A percentile compares a stretch with the other conserved stretches of the same genome.
Evolutionary conservation across 257 asterid species (phyloP).

Genomic region (Capsicum chinense): DNA sequence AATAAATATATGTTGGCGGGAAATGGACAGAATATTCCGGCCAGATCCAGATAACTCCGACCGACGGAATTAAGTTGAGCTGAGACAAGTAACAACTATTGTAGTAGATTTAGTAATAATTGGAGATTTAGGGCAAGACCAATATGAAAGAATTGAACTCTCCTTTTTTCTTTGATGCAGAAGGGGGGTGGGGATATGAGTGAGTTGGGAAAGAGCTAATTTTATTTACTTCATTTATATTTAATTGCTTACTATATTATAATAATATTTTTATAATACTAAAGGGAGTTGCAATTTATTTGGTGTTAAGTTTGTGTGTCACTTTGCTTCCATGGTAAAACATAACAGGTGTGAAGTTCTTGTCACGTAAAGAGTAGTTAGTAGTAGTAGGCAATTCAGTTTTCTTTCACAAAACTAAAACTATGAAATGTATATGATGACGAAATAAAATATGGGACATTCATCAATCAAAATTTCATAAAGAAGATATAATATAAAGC

Average conservation of each 20-base stretch:
- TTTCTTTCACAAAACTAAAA: not conserved
- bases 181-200: not conserved
- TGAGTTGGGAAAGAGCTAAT: not conserved
- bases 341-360: slow-evolving; percentile 1
- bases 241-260: not conserved
- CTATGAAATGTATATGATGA: too few species aligned
- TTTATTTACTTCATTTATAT: not conserved
- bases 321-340: slow-evolving; percentile 26
- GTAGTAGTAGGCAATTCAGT: not conserved
- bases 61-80: not conserved
- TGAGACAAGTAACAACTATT: not conserved
- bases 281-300: not conserved
- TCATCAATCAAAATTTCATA: not conserved
- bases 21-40: slow-evolving; percentile 3
- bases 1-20: not conserved
- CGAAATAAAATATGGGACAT: not conserved
- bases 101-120: not conserved
- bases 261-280: not conserved
- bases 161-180: not conserved
- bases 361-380: not conserved
- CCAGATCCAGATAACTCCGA: slow-evolving; percentile 16
- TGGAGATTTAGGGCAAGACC: not conserved
- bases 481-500: too few species aligned
- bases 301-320: not conserved
- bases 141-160: not conserved